Conservation (phyloP, 768 basidiomycete genomes). For the Dendrothele bispora region DNA sequence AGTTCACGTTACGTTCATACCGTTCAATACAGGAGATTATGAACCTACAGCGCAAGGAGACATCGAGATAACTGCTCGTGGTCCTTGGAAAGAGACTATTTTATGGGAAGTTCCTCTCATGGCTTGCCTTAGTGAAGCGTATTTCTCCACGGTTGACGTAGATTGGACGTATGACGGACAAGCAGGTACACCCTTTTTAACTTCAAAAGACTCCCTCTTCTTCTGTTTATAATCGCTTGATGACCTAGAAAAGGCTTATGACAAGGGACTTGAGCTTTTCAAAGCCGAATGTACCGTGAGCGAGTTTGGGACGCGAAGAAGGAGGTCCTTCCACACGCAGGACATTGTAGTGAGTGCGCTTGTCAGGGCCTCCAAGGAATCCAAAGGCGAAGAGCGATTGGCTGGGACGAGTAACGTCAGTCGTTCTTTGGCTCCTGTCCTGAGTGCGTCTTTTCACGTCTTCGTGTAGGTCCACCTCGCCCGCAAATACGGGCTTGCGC, state of each 20-base stretch:
- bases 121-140: slow-evolving; percentile 88
- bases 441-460: slow-evolving; percentile 2
- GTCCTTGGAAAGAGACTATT: slow-evolving; percentile 82
- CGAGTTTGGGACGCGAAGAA: slow-evolving; percentile 86
- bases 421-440: neutral
- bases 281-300: slow-evolving; percentile 68
- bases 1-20: slow-evolving; percentile 64
- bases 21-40: slow-evolving; percentile 49
- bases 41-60: too few species aligned
- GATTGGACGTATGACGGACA: slow-evolving; percentile 90
- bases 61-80: slow-evolving; percentile 71
- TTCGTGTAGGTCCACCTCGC: slow-evolving; percentile 77
- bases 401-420: slow-evolving; percentile 88
- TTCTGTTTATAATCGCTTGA: neutral
- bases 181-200: slow-evolving; percentile 46
- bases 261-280: slow-evolving; percentile 67
- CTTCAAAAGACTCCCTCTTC: neutral
- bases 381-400: slow-evolving; percentile 50
- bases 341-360: slow-evolving; percentile 75
- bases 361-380: slow-evolving; percentile 58
- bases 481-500: slow-evolving; percentile 59
- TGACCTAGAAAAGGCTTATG: slow-evolving; percentile 63
- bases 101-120: slow-evolving; percentile 97
- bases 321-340: slow-evolving; percentile 73
- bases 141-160: slow-evolving; percentile 71